Percentiles rank a stretch among this genome's conserved stretches.
These are phyloP conservation scores for Corynespora cassiicola DNA, from an alignment of 2,329 filamentous ascomycete genomes.

Conservation along the genomic window DNA sequence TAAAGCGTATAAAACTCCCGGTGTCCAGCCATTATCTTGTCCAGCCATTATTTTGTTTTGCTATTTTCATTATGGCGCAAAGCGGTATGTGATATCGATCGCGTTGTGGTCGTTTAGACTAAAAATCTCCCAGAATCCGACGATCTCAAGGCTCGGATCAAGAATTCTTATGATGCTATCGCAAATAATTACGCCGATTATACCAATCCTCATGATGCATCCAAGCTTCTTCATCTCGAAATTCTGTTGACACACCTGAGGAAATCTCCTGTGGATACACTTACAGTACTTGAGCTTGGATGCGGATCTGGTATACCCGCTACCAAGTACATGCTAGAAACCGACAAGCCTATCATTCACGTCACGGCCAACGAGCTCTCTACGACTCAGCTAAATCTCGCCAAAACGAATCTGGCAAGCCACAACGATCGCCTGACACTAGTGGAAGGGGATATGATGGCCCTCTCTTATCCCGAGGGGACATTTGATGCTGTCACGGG, in stretches of 20 bases:
- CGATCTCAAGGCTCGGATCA: constrained; percentile 36
- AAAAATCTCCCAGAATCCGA: too few species aligned
- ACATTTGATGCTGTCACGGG: constrained; percentile 58
- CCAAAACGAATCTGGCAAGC: constrained; percentile 22
- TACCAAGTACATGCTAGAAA: constrained; percentile 29
- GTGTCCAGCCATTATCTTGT: too few species aligned
- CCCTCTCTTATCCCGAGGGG: constrained; percentile 37
- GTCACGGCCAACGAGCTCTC: constrained; percentile 55
- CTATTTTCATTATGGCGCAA: too few species aligned
- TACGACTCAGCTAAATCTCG: constrained; percentile 45
- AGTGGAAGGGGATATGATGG: constrained; percentile 52
- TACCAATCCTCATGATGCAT: constrained; percentile 20
- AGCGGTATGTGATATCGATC: too few species aligned
- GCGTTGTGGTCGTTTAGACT: too few species aligned
- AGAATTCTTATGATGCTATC: constrained; percentile 38
- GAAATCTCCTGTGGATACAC: too few species aligned
- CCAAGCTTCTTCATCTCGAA: constrained; percentile 28
- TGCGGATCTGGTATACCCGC: constrained; percentile 38
- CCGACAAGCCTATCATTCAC: constrained; percentile 19
- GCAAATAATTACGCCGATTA: constrained; percentile 30
- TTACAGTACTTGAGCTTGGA: constrained; percentile 33
- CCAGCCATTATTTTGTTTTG: too few species aligned
- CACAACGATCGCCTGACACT: constrained; percentile 24
- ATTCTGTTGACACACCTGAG: too few species aligned
- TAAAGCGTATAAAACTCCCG: too few species aligned